These are phyloP conservation scores for Saccharomyces jurei DNA, from an alignment of 805 yeast species.

Conservation along the genomic window DNA sequence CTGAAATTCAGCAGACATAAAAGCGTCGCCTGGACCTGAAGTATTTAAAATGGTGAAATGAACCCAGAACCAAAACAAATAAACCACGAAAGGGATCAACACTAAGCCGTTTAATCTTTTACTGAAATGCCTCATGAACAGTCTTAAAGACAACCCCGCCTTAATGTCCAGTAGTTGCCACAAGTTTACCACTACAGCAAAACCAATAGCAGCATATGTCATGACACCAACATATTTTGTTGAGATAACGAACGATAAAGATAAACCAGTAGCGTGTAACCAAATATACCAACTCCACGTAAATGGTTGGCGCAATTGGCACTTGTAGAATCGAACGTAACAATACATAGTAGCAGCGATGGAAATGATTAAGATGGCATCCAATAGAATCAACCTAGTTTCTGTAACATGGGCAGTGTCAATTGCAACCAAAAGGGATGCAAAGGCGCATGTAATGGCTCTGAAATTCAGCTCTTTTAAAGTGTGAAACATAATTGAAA, in stretches of 20 bases:
- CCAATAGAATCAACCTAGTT: constrained; percentile 83
- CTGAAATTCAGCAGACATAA: constrained; percentile 94
- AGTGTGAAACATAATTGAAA: constrained; percentile 77
- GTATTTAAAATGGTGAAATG: constrained; percentile 75
- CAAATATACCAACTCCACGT: constrained; percentile 75
- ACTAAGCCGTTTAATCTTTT: constrained; percentile 68
- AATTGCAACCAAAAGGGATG: constrained; percentile 65
- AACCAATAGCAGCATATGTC: constrained; percentile 81
- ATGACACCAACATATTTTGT: constrained; percentile 95
- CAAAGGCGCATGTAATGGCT: constrained; percentile 69
- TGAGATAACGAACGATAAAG: constrained; percentile 85
- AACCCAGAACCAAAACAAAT: constrained; percentile 82
- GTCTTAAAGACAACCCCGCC: constrained; percentile 51
- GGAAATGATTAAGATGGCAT: constrained; percentile 77
- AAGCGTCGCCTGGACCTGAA: constrained; percentile 93
- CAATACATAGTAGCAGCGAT: constrained; percentile 75
- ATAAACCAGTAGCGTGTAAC: constrained; percentile 75
- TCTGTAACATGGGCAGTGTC: constrained; percentile 89
- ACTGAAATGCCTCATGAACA: constrained; percentile 58
- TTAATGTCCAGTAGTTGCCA: constrained; percentile 78
- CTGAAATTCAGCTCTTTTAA: constrained; percentile 79
- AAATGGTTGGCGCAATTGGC: constrained; percentile 59
- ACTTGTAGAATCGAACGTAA: constrained; percentile 69
- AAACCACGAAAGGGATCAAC: constrained; percentile 72
- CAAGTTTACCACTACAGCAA: constrained; percentile 75